phyloP scores from a whole-genome alignment of 1,284 basidiomycete genomes.

The Marasmius tenuissimus region DNA sequence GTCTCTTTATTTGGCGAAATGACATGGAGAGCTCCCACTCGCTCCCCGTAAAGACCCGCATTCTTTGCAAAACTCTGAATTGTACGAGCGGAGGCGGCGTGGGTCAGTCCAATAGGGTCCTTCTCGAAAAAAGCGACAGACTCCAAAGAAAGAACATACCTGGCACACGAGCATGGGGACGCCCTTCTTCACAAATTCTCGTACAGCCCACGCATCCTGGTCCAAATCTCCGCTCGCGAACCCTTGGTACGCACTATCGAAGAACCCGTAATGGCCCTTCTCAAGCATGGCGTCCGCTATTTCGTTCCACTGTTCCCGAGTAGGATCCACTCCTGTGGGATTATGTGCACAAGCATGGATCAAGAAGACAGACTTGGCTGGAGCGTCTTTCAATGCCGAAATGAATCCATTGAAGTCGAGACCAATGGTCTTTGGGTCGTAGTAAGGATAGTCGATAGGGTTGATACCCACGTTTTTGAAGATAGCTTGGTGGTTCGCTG shows the following conservation, averaged over 20 bases:
- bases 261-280: constrained; percentile 88
- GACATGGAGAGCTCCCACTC: constrained; percentile 84
- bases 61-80: constrained; percentile 93
- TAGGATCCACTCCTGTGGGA: constrained; percentile 95
- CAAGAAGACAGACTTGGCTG: constrained; percentile 81
- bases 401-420: constrained; percentile 83
- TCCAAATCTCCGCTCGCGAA: constrained; percentile 87
- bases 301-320: constrained; percentile 83
- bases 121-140: not conserved
- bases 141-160: constrained; percentile 39
- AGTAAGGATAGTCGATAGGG: constrained; percentile 85
- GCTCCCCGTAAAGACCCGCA: constrained; percentile 91
- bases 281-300: constrained; percentile 76
- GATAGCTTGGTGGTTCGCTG: constrained; percentile 91
- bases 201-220: constrained; percentile 73
- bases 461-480: constrained; percentile 83
- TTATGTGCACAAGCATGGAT: constrained; percentile 95
- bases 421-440: constrained; percentile 87
- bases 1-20: constrained; percentile 63
- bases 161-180: constrained; percentile 88
- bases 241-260: constrained; percentile 96
- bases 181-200: constrained; percentile 72
- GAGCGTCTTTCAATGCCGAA: constrained; percentile 62
- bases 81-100: not conserved
- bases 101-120: not conserved